phyloP scores from a whole-genome alignment of 768 basidiomycete genomes.

The Agaricus subrufescens region DNA sequence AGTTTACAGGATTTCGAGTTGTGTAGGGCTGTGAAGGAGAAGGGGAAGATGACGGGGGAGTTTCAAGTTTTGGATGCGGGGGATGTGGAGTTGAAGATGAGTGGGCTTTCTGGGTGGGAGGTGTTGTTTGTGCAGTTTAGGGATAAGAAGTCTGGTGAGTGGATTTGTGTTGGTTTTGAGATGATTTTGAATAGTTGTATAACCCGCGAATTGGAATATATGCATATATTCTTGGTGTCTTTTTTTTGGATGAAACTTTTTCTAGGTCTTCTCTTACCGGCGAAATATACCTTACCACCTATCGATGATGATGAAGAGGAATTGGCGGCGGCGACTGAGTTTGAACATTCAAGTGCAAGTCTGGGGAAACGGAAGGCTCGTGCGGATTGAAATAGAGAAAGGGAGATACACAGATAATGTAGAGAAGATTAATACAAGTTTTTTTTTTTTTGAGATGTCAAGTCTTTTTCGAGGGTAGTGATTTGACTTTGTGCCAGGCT shows the following conservation, averaged over 20 bases:
- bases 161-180: conserved; percentile 7
- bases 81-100: conserved; percentile 39
- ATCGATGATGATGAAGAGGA: conserved; percentile 62
- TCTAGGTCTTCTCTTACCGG: conserved; percentile 54
- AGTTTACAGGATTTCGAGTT: conserved; percentile 57
- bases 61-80: conserved; percentile 49
- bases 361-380: conserved; percentile 34
- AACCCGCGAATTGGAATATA: background rate
- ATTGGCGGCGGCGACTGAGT: conserved; percentile 21
- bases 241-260: conserved; percentile 10
- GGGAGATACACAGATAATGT: background rate
- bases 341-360: conserved; percentile 20
- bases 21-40: conserved; percentile 48
- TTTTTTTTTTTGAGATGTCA: background rate
- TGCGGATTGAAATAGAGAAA: conserved; percentile 2
- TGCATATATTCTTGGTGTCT: conserved; percentile 7
- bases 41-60: conserved; percentile 42
- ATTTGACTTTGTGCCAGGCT: conserved; percentile 42
- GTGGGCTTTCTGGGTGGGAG: conserved; percentile 60
- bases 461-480: conserved; percentile 4
- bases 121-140: conserved; percentile 63
- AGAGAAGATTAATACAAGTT: background rate
- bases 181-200: conserved; percentile 5
- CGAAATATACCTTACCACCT: conserved; percentile 53
- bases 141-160: conserved; percentile 54